These are phyloP conservation scores for Aspergillus candidus DNA, from an alignment of 2,329 filamentous ascomycete genomes.

Conservation along the genomic window DNA sequence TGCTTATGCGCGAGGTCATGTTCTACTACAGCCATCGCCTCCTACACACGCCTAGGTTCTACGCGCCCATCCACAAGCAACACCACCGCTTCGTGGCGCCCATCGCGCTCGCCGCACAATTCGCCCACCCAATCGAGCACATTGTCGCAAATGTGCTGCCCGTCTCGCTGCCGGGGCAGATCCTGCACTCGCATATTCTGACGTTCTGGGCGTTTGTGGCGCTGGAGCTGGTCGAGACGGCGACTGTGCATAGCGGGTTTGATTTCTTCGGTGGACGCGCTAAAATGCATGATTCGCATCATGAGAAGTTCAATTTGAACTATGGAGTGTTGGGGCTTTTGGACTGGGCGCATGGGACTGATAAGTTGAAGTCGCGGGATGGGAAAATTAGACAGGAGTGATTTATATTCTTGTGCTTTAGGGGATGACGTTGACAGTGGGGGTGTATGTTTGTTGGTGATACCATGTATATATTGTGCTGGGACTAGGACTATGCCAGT, in stretches of 20 bases:
- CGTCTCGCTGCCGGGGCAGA: conserved; percentile 44
- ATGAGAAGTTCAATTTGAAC: conserved; percentile 52
- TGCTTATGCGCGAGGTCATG: conserved; percentile 44
- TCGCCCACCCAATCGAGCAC: conserved; percentile 54
- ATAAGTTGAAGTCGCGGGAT: conserved; percentile 8
- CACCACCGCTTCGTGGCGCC: conserved; percentile 54
- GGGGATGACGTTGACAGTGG: too few relatives aligned
- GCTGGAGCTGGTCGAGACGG: conserved; percentile 47
- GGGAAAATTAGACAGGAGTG: too few relatives aligned
- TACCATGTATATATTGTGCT: too few relatives aligned
- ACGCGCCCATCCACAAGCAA: conserved; percentile 49
- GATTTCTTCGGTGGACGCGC: conserved; percentile 46
- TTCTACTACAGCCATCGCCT: conserved; percentile 55
- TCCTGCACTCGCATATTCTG: conserved; percentile 46
- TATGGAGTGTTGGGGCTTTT: conserved; percentile 49
- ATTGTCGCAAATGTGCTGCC: conserved; percentile 50
- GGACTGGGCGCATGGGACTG: conserved; percentile 53
- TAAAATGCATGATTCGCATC: conserved; percentile 51
- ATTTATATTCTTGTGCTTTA: too few relatives aligned
- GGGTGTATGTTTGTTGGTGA: too few relatives aligned
- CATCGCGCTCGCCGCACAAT: conserved; percentile 51
- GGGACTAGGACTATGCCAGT: too few relatives aligned
- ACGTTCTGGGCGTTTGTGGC: conserved; percentile 49
- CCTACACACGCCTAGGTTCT: conserved; percentile 46
- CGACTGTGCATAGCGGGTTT: conserved; percentile 53